A percentile compares a stretch with the other conserved stretches of the same genome.
phyloP scores from a whole-genome alignment of 495 filamentous ascomycete genomes.

The Trichoderma virens region DNA sequence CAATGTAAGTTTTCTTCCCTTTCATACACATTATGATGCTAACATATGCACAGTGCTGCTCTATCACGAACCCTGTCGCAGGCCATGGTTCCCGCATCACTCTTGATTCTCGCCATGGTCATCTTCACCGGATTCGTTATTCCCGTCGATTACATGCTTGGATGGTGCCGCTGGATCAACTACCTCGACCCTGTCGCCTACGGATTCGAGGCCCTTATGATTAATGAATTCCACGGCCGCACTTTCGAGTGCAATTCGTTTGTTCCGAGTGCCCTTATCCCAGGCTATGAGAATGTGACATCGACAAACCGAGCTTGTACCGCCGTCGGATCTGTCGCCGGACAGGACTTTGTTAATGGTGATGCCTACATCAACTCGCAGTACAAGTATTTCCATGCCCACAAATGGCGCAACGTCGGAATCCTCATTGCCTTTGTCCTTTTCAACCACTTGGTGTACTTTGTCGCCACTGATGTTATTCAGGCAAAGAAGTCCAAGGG shows the following conservation, averaged over 20 bases:
- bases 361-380: slow-evolving; percentile 47
- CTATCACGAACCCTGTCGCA: slow-evolving; percentile 3
- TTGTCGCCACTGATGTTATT: slow-evolving; percentile 59
- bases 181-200: slow-evolving; percentile 74
- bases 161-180: slow-evolving; percentile 71
- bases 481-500: slow-evolving; percentile 66
- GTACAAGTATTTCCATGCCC: slow-evolving; percentile 52
- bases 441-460: slow-evolving; percentile 58
- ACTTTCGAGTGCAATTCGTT: slow-evolving; percentile 40
- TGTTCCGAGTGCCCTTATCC: slow-evolving; percentile 45
- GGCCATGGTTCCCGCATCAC: slow-evolving; percentile 7
- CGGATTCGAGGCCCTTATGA: slow-evolving; percentile 59
- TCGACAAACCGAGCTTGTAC: slow-evolving; percentile 53
- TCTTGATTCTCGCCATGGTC: slow-evolving; percentile 65
- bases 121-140: slow-evolving; percentile 77
- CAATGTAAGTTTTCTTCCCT: slow-evolving; percentile 36
- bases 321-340: slow-evolving; percentile 44
- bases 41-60: neutral
- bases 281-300: slow-evolving; percentile 48
- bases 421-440: slow-evolving; percentile 63
- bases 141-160: slow-evolving; percentile 59
- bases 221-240: slow-evolving; percentile 59
- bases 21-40: neutral
- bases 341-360: slow-evolving; percentile 48
- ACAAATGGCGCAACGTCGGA: slow-evolving; percentile 78